Evolutionary conservation across 805 yeast genomes (phyloP).

Genomic region (Pichia kluyveri): DNA sequence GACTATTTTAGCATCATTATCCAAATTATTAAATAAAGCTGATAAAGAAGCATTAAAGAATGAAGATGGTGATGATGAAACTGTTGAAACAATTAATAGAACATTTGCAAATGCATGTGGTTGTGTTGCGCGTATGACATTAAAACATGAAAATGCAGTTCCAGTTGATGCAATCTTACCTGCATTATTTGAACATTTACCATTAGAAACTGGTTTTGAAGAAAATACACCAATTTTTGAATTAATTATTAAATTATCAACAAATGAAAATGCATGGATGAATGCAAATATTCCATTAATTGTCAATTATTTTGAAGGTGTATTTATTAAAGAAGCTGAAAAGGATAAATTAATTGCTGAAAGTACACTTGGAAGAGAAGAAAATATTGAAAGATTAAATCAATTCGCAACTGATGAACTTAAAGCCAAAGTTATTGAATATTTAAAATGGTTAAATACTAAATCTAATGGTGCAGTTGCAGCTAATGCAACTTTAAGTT

Average conservation of each 20-base stretch:
- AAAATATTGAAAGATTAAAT: slow-evolving; percentile 63
- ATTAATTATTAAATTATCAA: slow-evolving; percentile 54
- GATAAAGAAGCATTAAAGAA: slow-evolving; percentile 56
- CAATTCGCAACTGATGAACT: slow-evolving; percentile 70
- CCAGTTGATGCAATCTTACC: slow-evolving; percentile 77
- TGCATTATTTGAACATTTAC: slow-evolving; percentile 65
- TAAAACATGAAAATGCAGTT: slow-evolving; percentile 60
- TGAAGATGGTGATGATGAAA: slow-evolving; percentile 66
- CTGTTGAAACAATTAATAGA: slow-evolving; percentile 70
- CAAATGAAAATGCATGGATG: slow-evolving; percentile 47
- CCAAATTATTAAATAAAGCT: slow-evolving; percentile 68
- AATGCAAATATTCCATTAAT: slow-evolving; percentile 50
- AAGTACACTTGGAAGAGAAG: slow-evolving; percentile 81
- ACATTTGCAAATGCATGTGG: slow-evolving; percentile 94
- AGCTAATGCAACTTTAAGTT: slow-evolving; percentile 36
- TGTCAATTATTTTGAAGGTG: slow-evolving; percentile 57
- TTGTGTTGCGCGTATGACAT: slow-evolving; percentile 87
- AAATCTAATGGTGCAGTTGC: slow-evolving; percentile 58
- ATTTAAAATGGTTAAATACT: slow-evolving; percentile 64
- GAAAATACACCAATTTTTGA: slow-evolving; percentile 89
- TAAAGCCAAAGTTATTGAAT: slow-evolving; percentile 53
- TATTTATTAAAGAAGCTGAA: slow-evolving; percentile 69
- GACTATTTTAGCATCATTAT: slow-evolving; percentile 55
- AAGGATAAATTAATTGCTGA: slow-evolving; percentile 59
- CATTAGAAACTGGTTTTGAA: slow-evolving; percentile 80